Base-by-base conservation (phyloP, 805 yeast genomes). In the Saccharomycopsis fodiens region DNA sequence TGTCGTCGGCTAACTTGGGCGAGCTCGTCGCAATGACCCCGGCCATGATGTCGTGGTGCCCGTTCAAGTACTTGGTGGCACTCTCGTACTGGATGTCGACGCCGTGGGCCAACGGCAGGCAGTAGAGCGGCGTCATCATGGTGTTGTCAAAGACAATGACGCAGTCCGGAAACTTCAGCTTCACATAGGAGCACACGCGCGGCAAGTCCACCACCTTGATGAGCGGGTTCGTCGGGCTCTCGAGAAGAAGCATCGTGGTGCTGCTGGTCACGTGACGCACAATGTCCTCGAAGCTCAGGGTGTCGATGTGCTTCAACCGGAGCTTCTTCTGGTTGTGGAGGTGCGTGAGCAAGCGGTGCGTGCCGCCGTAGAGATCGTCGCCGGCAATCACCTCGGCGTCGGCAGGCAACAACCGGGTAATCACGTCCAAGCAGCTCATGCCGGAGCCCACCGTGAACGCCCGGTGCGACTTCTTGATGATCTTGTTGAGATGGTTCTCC, bases 11-110 rank as follows among this genome's bases (percentile, higher is more conserved):
- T 39, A 89, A 65, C 45, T 74, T 70, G 20, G 73, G 65, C 42
- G 70, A 70, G 51, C 81, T 73, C 22, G 83, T 78, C 20, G 95
- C 95, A 47, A 89, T 68, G 13, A 85, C 79, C 47, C 97, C 97
- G 20, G 96, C 96, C 97, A 89, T 89, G 56, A 89, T 77, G 62
- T 91, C 97, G 63, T 89, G 97, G 62, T 89, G 97, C 5, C 96
- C 96, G 57, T 88, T 84, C 55, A 89, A 69, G 59, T 85, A 89
- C 64, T 89, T 89, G 36, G 97, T 89, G 13, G 94, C 97, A 10
- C 91, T 80, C 61, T 89, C 97, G 62, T 89, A 91, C 47, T 85
- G 95, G 47, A 89, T 85, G 60, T 89, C 97, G 32, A 80, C 91
- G 6, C 93, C 94, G 54, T 84, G 74, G 55, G 85, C 86, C 53